Evolutionary conservation across 768 basidiomycete genomes (phyloP).

Genomic region (Phaffia australis): DNA sequence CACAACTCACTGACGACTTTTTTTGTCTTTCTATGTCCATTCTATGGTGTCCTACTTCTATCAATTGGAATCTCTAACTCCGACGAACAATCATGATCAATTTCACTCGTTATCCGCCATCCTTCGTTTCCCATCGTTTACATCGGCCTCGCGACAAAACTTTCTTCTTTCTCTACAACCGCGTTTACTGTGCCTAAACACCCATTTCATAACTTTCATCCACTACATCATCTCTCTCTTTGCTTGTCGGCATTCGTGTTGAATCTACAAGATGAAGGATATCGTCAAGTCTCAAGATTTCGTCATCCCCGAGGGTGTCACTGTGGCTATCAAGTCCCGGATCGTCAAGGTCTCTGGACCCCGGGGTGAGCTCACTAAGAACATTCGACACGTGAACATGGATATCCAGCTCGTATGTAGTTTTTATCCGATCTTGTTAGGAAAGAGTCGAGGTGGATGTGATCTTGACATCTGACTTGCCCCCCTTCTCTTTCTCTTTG

Average conservation of each 20-base stretch:
- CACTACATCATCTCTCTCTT: background rate
- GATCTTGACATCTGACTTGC: background rate
- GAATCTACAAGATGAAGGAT: constrained; percentile 21
- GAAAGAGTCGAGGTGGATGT: background rate
- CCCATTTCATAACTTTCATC: no score
- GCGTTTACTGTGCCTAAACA: background rate
- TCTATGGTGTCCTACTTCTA: no score
- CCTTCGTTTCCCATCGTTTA: background rate
- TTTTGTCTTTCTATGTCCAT: no score
- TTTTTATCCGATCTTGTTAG: constrained; percentile 37
- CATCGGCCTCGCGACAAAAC: background rate
- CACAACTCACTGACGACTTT: no score
- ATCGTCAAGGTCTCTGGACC: constrained; percentile 85
- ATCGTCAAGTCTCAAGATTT: constrained; percentile 33
- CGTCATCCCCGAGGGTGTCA: constrained; percentile 52
- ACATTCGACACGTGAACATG: constrained; percentile 88
- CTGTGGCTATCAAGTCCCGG: constrained; percentile 78
- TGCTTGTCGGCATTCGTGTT: background rate
- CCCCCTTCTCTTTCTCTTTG: constrained; percentile 5
- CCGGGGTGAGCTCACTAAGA: constrained; percentile 71
- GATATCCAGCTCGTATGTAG: constrained; percentile 67
- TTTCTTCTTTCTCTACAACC: background rate
- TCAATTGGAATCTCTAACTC: no score
- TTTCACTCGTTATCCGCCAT: no score
- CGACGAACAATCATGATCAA: no score